Evolutionary conservation across 768 basidiomycete species (phyloP).

Genomic region (Peribolospora kevripleyi): DNA sequence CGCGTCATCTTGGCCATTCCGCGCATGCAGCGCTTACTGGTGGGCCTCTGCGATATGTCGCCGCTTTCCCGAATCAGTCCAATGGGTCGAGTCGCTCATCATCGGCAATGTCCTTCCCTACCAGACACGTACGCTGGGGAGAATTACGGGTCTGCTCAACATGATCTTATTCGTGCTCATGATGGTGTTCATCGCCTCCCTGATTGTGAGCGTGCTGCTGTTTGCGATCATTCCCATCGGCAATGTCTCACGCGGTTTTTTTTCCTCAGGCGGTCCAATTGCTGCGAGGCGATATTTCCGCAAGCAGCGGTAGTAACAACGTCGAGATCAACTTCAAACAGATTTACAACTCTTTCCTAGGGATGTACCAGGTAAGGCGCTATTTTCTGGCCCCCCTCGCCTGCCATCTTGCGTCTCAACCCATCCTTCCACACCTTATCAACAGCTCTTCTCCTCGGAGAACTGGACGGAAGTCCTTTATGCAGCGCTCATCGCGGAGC

Average conservation of each 20-base stretch:
- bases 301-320: conserved; percentile 18
- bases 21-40: conserved; percentile 66
- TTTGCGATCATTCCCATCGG: neutral
- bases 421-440: neutral
- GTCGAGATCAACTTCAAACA: conserved; percentile 46
- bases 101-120: conserved; percentile 1
- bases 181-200: conserved; percentile 61
- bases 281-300: conserved; percentile 51
- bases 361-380: conserved; percentile 35
- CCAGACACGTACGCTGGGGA: conserved; percentile 70
- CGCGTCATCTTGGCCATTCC: conserved; percentile 74
- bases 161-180: conserved; percentile 76
- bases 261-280: conserved; percentile 37
- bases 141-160: conserved; percentile 69
- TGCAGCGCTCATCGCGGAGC: conserved; percentile 35
- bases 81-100: neutral
- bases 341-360: conserved; percentile 61
- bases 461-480: conserved; percentile 74
- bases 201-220: conserved; percentile 27
- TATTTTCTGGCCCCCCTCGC: neutral
- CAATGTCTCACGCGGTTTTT: neutral
- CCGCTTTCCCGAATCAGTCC: neutral
- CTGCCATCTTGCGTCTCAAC: neutral
- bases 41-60: conserved; percentile 19
- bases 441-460: conserved; percentile 66